These are phyloP conservation scores for Aureobasidium namibiae DNA, from an alignment of 2,329 filamentous ascomycete genomes.

Conservation along the genomic window DNA sequence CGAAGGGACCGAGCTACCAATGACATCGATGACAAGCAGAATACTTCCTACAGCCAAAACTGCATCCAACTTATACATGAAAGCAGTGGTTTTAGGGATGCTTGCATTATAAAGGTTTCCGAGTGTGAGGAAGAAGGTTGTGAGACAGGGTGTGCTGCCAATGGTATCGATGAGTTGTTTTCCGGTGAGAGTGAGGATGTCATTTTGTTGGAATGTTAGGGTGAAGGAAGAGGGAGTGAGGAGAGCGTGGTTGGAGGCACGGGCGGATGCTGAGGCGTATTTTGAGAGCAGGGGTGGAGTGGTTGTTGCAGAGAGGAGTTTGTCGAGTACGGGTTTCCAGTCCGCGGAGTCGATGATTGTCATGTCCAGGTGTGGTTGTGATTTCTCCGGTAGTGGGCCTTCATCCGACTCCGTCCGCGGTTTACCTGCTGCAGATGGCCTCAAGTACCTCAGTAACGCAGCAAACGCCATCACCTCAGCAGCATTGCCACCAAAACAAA, in stretches of 20 bases:
- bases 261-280: neutral
- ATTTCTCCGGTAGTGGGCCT: neutral
- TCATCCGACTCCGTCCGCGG: neutral
- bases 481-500: slow-evolving; percentile 7
- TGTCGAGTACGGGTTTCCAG: neutral
- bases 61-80: neutral
- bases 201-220: neutral
- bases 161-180: neutral
- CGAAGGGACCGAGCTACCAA: neutral
- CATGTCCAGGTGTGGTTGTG: neutral
- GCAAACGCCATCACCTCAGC: slow-evolving; percentile 9
- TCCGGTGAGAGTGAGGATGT: neutral
- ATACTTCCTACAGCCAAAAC: neutral
- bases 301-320: neutral
- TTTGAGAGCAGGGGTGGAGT: slow-evolving; percentile 5
- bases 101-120: neutral
- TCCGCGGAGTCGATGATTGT: slow-evolving; percentile 1
- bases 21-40: neutral
- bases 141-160: neutral
- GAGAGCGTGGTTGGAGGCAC: neutral
- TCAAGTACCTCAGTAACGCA: slow-evolving; percentile 1
- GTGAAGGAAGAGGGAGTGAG: neutral
- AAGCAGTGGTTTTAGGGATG: slow-evolving; percentile 1
- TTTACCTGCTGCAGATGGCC: neutral
- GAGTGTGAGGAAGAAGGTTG: neutral